phyloP scores from a whole-genome alignment of 441 rosid genomes.

The Pelargonium australe region DNA sequence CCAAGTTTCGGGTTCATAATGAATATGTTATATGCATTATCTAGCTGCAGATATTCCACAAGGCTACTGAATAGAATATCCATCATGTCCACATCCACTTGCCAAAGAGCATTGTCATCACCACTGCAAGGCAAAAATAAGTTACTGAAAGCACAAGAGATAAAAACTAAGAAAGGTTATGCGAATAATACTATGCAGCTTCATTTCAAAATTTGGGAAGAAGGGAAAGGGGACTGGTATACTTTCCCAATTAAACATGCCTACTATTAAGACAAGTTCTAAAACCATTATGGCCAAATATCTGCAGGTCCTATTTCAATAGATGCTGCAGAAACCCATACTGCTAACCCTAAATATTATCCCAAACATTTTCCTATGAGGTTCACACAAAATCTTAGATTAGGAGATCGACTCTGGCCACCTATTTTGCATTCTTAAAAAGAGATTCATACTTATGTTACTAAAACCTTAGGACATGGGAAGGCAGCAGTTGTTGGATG shows the following conservation, averaged over 20 bases:
- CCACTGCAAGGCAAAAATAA: conserved; percentile 44
- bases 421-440: conserved; percentile 3
- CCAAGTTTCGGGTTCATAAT: conserved; percentile 71
- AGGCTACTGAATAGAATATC: conserved; percentile 81
- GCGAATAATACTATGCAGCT: neutral
- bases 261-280: neutral
- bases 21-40: conserved; percentile 76
- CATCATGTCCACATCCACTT: conserved; percentile 87
- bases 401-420: conserved; percentile 2
- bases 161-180: conserved; percentile 10
- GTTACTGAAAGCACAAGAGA: conserved; percentile 19
- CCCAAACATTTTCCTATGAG: neutral
- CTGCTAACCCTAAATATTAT: neutral
- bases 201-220: neutral
- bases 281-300: neutral
- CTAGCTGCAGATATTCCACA: conserved; percentile 83
- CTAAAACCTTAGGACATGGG: conserved; percentile 9
- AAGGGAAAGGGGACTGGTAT: neutral
- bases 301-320: neutral
- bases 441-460: neutral
- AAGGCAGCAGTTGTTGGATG: neutral
- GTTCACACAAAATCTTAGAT: conserved; percentile 2
- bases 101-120: conserved; percentile 56
- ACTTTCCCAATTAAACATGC: neutral
- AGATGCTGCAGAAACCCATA: neutral